A percentile compares a stretch with the other conserved stretches of the same genome.
Conservation (phyloP, 1,139 yeast species). For the Debaryomycetaceae sp. region DNA sequence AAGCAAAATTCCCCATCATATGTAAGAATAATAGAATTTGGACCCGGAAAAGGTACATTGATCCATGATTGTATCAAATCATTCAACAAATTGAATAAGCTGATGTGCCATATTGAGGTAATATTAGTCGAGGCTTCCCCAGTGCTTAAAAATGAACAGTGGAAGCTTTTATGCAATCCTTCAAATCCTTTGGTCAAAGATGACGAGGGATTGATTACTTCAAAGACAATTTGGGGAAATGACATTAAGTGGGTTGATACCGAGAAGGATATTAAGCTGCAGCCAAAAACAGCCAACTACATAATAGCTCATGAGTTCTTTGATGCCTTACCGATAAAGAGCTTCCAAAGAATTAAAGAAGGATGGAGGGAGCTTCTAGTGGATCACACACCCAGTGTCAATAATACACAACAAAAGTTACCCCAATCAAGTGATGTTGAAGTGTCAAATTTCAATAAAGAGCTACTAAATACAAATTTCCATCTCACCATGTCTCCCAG, state of each 20-base stretch:
- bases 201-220: conserved; percentile 30
- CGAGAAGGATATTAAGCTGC: conserved; percentile 49
- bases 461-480: conserved; percentile 42
- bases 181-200: conserved; percentile 15
- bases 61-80: conserved; percentile 60
- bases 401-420: conserved; percentile 35
- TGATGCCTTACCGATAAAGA: conserved; percentile 80
- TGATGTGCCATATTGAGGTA: conserved; percentile 30
- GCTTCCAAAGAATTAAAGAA: conserved; percentile 55
- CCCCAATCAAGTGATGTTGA: conserved; percentile 12
- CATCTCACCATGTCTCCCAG: conserved; percentile 57
- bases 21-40: conserved; percentile 72
- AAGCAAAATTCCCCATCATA: conserved; percentile 49
- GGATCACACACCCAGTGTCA: conserved; percentile 44
- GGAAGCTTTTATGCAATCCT: conserved; percentile 44
- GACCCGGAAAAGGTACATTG: conserved; percentile 84
- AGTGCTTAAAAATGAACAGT: conserved; percentile 58
- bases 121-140: conserved; percentile 72
- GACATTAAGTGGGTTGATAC: conserved; percentile 67
- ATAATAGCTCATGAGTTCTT: conserved; percentile 82
- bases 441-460: conserved; percentile 6
- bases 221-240: conserved; percentile 53
- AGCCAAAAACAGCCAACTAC: conserved; percentile 49
- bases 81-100: conserved; percentile 39
- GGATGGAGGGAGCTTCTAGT: conserved; percentile 83